A percentile compares a stretch with the other conserved stretches of the same genome.
phyloP scores from a whole-genome alignment of 1,284 basidiomycete genomes.

The Thelephora terrestris region DNA sequence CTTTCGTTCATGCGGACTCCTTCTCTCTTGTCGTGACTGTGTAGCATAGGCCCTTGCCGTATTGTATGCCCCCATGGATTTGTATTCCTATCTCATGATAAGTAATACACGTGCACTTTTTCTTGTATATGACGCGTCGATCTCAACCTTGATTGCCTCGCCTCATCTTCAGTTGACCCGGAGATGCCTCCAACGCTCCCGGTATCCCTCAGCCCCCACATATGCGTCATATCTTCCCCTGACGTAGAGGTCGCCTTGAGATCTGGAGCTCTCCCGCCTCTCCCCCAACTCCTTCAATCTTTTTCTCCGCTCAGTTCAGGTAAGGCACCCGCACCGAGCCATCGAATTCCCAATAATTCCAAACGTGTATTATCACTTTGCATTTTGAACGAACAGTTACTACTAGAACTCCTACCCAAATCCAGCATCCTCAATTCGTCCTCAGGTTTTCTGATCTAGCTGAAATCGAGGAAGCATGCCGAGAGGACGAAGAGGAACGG shows the following conservation, averaged over 20 bases:
- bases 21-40: background rate
- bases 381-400: conserved; percentile 39
- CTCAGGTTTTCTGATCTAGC: conserved; percentile 65
- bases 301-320: conserved; percentile 78
- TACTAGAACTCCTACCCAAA: conserved; percentile 62
- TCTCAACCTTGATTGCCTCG: background rate
- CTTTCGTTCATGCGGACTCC: background rate
- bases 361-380: background rate
- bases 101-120: too few species aligned
- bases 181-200: conserved; percentile 39
- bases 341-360: conserved; percentile 7
- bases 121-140: background rate
- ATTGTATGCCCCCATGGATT: too few species aligned
- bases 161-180: too few species aligned
- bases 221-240: conserved; percentile 59
- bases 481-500: conserved; percentile 67
- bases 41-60: too few species aligned
- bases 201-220: conserved; percentile 66
- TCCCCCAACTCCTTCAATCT: conserved; percentile 65
- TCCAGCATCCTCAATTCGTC: conserved; percentile 60
- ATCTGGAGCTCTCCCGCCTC: conserved; percentile 47
- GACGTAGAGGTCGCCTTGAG: conserved; percentile 55
- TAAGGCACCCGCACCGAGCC: conserved; percentile 19
- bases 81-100: too few species aligned
- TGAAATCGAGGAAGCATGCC: conserved; percentile 58